These are phyloP conservation scores for Lonicera japonica DNA, from an alignment of 129 eudicot species.

Conservation along the genomic window DNA sequence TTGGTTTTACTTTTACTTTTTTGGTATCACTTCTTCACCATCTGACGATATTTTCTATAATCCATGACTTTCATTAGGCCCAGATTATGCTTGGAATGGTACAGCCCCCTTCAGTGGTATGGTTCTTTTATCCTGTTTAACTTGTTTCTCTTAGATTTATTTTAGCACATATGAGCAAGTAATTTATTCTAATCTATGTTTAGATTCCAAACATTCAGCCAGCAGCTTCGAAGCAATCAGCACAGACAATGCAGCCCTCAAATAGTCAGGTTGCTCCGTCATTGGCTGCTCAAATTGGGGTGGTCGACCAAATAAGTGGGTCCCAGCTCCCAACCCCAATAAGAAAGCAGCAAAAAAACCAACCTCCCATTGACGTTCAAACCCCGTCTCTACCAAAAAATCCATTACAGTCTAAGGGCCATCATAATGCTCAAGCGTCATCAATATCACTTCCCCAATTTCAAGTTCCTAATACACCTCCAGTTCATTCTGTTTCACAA, in stretches of 20 bases:
- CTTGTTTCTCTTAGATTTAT: not conserved
- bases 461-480: conserved; percentile 41
- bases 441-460: conserved; percentile 43
- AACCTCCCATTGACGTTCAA: conserved; percentile 35
- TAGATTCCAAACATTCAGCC: conserved; percentile 53
- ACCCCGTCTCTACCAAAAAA: conserved; percentile 50
- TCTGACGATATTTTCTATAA: not conserved
- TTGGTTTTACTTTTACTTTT: too few species aligned
- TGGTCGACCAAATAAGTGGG: conserved; percentile 41
- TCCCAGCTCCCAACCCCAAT: conserved; percentile 20
- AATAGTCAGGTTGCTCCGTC: conserved; percentile 33
- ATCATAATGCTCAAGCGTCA: conserved; percentile 39
- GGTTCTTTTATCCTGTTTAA: conserved; percentile 4
- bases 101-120: conserved; percentile 77
- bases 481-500: conserved; percentile 51
- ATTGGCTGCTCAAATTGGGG: conserved; percentile 36
- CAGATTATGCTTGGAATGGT: conserved; percentile 99
- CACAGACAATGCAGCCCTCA: conserved; percentile 42
- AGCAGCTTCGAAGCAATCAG: conserved; percentile 47
- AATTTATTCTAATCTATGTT: conserved; percentile 1
- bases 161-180: not conserved
- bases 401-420: conserved; percentile 40
- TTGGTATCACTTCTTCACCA: not conserved
- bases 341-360: conserved; percentile 38
- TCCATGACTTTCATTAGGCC: conserved; percentile 44